Evolutionary conservation across 805 yeast genomes (phyloP).

Genomic region (Pichia rugopelliculosa): DNA sequence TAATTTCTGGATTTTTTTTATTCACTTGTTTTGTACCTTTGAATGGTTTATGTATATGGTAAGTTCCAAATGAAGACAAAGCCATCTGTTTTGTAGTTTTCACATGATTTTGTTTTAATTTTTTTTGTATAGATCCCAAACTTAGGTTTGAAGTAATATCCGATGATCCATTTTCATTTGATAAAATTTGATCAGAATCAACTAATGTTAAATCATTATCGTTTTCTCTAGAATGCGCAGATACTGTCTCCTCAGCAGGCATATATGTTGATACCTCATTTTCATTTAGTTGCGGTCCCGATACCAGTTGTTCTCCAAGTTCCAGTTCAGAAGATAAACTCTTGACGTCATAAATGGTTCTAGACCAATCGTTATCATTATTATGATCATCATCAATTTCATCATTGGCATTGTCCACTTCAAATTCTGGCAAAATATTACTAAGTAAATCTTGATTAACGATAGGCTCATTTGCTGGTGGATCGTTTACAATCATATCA

Average conservation of each 20-base stretch:
- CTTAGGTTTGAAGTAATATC: too few relatives aligned
- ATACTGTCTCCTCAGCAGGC: too few relatives aligned
- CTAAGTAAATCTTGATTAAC: background rate
- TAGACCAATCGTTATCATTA: conserved; percentile 13
- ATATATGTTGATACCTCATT: conserved; percentile 2
- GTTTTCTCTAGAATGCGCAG: too few relatives aligned
- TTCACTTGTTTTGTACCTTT: background rate
- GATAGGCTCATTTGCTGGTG: background rate
- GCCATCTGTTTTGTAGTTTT: background rate
- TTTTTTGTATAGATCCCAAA: background rate
- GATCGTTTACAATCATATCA: background rate
- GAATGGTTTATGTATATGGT: background rate
- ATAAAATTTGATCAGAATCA: background rate
- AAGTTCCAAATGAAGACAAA: conserved; percentile 2
- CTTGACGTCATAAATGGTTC: conserved; percentile 10
- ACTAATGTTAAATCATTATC: conserved; percentile 1
- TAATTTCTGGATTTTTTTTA: background rate
- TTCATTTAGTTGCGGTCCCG: background rate
- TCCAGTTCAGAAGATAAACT: background rate
- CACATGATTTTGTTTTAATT: background rate
- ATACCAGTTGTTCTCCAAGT: background rate
- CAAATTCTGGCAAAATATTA: background rate
- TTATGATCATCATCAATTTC: background rate
- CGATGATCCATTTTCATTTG: background rate
- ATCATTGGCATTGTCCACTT: background rate